Evolutionary conservation across 768 basidiomycete species (phyloP), one percentile per base, ranked within the genome.

Genomic region (Agaricus bisporus): DNA sequence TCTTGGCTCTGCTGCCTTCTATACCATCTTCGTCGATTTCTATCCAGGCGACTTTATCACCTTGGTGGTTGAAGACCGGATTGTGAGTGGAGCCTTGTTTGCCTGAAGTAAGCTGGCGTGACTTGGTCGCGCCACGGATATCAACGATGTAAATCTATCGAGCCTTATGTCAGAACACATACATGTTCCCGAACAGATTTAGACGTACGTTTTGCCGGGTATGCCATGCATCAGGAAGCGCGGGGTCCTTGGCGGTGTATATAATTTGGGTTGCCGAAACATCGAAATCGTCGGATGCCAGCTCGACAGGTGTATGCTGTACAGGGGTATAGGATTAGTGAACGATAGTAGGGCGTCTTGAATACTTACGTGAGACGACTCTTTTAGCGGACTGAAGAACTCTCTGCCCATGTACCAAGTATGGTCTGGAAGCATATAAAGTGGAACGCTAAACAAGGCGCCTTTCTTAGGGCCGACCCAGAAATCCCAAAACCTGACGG

Each of bases 21-120:
- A 94, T 86, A 1, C 95, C 94, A 60, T 98, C 92, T 63, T 87
- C 66, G 48, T 85, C 83, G 57, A 94, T 78, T 66, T 98, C 89
- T 37, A 91, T 69, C 95, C 95, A 98, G 0, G 88, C 92, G 1
- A 81, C 82, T 66, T 86, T 86, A 47, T 77, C 76, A 0, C 86
- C 89, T 43, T 80, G 69, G 3, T 70, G 69, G 54, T 74, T 88
- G 66, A 95, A 82, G 6, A 81, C 77, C 0, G 91, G 86, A 17
- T 70, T 76, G 59, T 80, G 83, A 7, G 82, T 86, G 15, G 93
- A 93, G 32, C 91, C 95, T 68, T 94, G 91, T 43, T 77, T 77
- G 9, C 92, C 91, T 11, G 86, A 82, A 0, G 94, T 95, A 45
- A 98, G 72, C 58, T 89, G 86, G 36, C 69, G 72, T 12, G 85